phyloP scores from a whole-genome alignment of 2,329 filamentous ascomycete genomes.

The Aspergillus latus region DNA sequence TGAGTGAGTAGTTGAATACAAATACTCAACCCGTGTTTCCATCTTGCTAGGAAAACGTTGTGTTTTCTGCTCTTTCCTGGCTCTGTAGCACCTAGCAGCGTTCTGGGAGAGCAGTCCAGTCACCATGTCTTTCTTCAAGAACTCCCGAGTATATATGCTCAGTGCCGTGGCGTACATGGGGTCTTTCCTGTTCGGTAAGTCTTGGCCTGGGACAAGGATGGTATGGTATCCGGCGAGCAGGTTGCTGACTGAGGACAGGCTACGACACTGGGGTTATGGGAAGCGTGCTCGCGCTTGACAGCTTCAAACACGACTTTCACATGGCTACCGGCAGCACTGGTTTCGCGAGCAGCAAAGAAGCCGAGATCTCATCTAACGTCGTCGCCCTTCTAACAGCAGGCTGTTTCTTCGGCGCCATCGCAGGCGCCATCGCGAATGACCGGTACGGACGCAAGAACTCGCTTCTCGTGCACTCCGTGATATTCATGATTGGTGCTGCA shows the following conservation, averaged over 20 bases:
- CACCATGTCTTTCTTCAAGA: constrained; percentile 38
- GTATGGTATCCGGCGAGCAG: no score
- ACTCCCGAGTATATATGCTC: constrained; percentile 47
- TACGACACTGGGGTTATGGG: constrained; percentile 48
- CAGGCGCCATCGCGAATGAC: constrained; percentile 37
- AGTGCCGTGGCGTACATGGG: constrained; percentile 46
- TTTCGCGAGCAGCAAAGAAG: constrained; percentile 35
- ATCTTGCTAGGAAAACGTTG: background rate
- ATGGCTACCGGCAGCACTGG: constrained; percentile 33
- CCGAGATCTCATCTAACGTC: constrained; percentile 41
- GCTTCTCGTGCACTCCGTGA: constrained; percentile 33
- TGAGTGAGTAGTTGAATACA: background rate
- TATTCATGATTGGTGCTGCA: constrained; percentile 39
- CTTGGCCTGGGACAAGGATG: background rate
- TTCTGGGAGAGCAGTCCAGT: background rate
- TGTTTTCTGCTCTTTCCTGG: background rate
- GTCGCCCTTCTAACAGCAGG: constrained; percentile 40
- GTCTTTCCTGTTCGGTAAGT: constrained; percentile 45
- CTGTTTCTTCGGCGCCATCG: constrained; percentile 42
- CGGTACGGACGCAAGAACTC: constrained; percentile 37
- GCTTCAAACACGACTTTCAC: constrained; percentile 45
- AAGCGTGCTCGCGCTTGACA: constrained; percentile 40
- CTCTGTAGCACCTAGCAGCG: background rate
- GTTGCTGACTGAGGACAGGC: constrained; percentile 25
- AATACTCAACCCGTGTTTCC: background rate